Evolutionary conservation across 164 flowering plant species (phyloP).

Genomic region (Tetrastigma voinierianum): DNA sequence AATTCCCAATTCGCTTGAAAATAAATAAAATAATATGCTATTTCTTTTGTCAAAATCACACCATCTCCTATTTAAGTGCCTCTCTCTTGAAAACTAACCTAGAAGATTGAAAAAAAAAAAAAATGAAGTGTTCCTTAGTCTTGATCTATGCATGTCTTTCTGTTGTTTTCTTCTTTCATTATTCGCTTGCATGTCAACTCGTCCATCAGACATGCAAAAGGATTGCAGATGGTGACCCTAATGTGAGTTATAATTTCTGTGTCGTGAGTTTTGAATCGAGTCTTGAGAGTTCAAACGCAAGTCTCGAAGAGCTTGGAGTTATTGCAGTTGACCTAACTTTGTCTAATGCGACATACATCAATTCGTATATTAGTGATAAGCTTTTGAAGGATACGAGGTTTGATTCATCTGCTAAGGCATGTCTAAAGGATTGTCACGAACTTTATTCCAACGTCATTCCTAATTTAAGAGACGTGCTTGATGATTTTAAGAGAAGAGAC

Average conservation of each 20-base stretch:
- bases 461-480: not conserved
- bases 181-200: not conserved
- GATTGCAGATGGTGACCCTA: slow-evolving; percentile 14
- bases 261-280: slow-evolving; percentile 17
- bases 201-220: slow-evolving; percentile 15
- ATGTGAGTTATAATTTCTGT: slow-evolving; percentile 28
- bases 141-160: not conserved
- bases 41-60: too few relatives aligned
- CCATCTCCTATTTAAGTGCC: too few relatives aligned
- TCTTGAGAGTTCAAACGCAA: slow-evolving; percentile 16
- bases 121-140: not conserved
- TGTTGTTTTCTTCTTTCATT: not conserved
- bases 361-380: not conserved
- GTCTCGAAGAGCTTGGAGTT: slow-evolving; percentile 19
- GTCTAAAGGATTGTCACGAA: slow-evolving; percentile 30
- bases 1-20: too few relatives aligned
- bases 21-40: too few relatives aligned
- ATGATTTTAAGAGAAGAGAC: slow-evolving; percentile 5
- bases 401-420: not conserved
- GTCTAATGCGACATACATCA: slow-evolving; percentile 23
- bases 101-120: not conserved
- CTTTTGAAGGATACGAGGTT: slow-evolving; percentile 15
- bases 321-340: slow-evolving; percentile 19
- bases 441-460: slow-evolving; percentile 24
- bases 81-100: too few relatives aligned